These are phyloP conservation scores for Verticillium nubilum DNA, from an alignment of 2,329 filamentous ascomycete species.

Conservation along the genomic window DNA sequence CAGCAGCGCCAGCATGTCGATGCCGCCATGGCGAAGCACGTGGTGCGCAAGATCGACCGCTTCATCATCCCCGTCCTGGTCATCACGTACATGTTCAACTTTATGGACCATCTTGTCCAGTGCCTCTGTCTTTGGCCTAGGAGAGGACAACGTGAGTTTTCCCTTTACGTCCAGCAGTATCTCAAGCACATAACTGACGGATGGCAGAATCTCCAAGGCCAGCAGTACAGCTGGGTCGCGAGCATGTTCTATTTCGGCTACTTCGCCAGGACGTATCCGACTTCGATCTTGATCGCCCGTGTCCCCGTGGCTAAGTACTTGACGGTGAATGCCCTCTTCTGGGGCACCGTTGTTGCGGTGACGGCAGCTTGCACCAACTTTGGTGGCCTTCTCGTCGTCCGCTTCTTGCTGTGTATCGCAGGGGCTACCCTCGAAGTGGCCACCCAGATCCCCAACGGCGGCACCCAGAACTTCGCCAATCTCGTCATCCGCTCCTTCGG, in stretches of 20 bases:
- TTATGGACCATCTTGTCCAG: constrained; percentile 55
- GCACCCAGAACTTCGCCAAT: constrained; percentile 54
- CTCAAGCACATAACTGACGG: not conserved
- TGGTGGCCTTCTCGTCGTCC: constrained; percentile 40
- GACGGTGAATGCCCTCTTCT: constrained; percentile 40
- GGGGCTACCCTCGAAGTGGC: constrained; percentile 49
- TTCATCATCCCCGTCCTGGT: constrained; percentile 51
- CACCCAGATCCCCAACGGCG: constrained; percentile 57
- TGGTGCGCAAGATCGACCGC: constrained; percentile 51
- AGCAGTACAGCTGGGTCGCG: constrained; percentile 45
- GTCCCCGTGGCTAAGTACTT: constrained; percentile 43
- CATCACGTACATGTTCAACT: constrained; percentile 53
- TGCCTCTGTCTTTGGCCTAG: constrained; percentile 51
- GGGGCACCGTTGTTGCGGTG: constrained; percentile 40
- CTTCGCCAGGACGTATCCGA: constrained; percentile 44
- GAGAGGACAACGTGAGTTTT: constrained; percentile 34
- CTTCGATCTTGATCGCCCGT: constrained; percentile 39
- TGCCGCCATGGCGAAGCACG: constrained; percentile 20
- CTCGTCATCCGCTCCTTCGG: constrained; percentile 51
- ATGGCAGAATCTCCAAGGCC: constrained; percentile 46
- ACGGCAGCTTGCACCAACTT: constrained; percentile 42
- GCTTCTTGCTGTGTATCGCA: constrained; percentile 48
- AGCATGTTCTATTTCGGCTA: constrained; percentile 36
- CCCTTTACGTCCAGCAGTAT: not conserved
- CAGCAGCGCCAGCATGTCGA: constrained; percentile 10